Base-by-base conservation (phyloP, 371 early-diverging fungal species). In the Rhizopus microsporus region DNA sequence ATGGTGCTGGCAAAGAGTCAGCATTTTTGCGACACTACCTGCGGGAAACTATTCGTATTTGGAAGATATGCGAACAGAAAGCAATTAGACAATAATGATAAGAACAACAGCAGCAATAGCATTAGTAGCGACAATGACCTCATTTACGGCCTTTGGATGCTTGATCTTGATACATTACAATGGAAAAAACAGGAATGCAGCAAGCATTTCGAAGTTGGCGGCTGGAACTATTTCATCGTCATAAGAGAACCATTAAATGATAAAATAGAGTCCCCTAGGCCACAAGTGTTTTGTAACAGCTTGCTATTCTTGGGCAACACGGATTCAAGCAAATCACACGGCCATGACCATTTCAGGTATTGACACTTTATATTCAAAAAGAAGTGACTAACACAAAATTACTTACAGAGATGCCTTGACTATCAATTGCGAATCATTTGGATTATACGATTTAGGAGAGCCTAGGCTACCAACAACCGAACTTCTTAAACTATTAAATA, bases 221-320 rank as follows among this genome's bases (percentile, higher is more conserved):
- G 79, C 4, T 86, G 87, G 87, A 81, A 86, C 54, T 86, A 84
- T 61, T 83, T 81, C 57, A 82, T 83, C 1, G 60, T 81, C 30
- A 70, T 78, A 35, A 64, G 56, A 32, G 74, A 59, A 59, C 61
- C 23, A 47, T 38, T 39, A 8, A 37, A 23, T 6, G 17, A 30
- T 4, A 40, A 31, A 40, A 48, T 23, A 46, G 51, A 44, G n/a
- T 40, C 15, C 32, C n/a, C 40, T 5, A 30, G 37, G 7, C 3
- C 47, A 37, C 46, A 47, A 13, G 37, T 66, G 50, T 30, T 54
- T 52, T 49, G 60, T 37, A 47, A 67, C 60, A 50, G 66, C 37
- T 58, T 77, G 8, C 40, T 83, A 33, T 83, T 83, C 59, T 68
- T 80, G 35, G 80, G 81, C 38, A 80, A 79, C 54, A 78, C 78